These are phyloP conservation scores for Cutaneotrichosporon daszewskae DNA, from an alignment of 1,284 basidiomycete genomes.

Conservation along the genomic window DNA sequence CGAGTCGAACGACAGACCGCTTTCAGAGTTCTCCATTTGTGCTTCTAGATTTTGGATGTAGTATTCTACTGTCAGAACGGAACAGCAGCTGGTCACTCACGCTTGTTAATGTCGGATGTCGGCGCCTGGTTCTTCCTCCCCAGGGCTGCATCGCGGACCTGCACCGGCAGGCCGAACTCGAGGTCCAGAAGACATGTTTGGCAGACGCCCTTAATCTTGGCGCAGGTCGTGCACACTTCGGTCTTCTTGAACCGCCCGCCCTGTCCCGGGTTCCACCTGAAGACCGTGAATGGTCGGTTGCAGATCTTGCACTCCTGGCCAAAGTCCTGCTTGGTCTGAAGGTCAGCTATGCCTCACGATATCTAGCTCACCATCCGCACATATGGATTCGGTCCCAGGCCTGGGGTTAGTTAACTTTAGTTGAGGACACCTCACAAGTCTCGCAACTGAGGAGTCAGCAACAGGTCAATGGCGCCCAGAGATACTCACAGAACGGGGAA, in stretches of 20 bases:
- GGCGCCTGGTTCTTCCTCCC: slow-evolving; percentile 82
- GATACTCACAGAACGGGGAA: slow-evolving; percentile 45
- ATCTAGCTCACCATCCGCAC: slow-evolving; percentile 68
- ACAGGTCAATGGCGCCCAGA: not conserved
- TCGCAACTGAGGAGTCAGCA: slow-evolving; percentile 54
- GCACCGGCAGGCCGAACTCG: slow-evolving; percentile 92
- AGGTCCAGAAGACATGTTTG: slow-evolving; percentile 96
- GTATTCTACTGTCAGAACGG: slow-evolving; percentile 58
- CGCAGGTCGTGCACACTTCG: slow-evolving; percentile 96
- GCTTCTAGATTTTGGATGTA: slow-evolving; percentile 94
- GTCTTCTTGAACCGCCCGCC: slow-evolving; percentile 96
- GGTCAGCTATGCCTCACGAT: not conserved
- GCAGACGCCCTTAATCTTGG: slow-evolving; percentile 98
- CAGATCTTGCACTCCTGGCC: slow-evolving; percentile 87
- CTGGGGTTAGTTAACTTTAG: slow-evolving; percentile 47
- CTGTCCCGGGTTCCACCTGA: slow-evolving; percentile 92
- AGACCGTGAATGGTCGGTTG: slow-evolving; percentile 91
- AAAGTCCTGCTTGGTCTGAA: slow-evolving; percentile 87
- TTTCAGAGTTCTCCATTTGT: slow-evolving; percentile 52
- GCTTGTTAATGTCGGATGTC: slow-evolving; percentile 87
- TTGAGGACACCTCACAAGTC: slow-evolving; percentile 61
- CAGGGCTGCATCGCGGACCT: slow-evolving; percentile 93
- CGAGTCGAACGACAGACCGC: slow-evolving; percentile 54
- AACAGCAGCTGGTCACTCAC: slow-evolving; percentile 22
- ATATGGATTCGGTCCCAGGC: slow-evolving; percentile 80